Evolutionary conservation across 2,329 filamentous ascomycete species (phyloP), one percentile per base, ranked within the genome.

Genomic region (Aspergillus oerlinghausenensis): DNA sequence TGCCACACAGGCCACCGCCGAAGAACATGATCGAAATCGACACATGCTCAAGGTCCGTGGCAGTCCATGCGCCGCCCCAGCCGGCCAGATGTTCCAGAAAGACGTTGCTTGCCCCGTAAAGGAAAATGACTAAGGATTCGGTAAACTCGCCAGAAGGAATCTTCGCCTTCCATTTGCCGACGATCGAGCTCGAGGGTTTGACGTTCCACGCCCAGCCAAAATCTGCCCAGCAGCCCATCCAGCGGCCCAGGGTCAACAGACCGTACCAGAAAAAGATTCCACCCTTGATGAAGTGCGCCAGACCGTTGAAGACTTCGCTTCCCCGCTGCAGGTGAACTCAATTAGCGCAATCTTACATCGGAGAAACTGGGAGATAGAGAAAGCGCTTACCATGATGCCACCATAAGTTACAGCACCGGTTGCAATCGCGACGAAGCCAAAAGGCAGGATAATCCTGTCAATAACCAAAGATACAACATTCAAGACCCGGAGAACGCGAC

Each of bases 141-240:
- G 88, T 84, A 65, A 96, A 96, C 75, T 97, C 93, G 25, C 90
- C 91, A 0, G 89, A 89, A 1, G 89, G 89, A 29, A 85, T 65
- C 49, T 73, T 77, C 42, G 79, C 73, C 51, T 84, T 84, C 83
- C 88, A 88, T 68, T 80, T 84, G 62, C 83, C 80, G 19, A 85
- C 81, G 11, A 84, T 69, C 9, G 78, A 78, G 57, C 74, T 73
- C 4, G 77, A 69, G 8, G 91, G 91, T 58, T 89, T 88, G 58
- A 92, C 75, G 67, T 97, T 97, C 93, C 93, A 97, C 0, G 92
- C 90, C 93, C 93, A 97, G 63, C 93, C 93, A 55, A 93, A 82
- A 58, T 96, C 90, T 56, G 89, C 87, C 71, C 96, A 97, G 71
- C 89, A 89, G 26, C 93, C 93, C 68, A 92, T 85, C 88, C 91